Evolutionary conservation across 306 rosid genomes (phyloP).

Genomic region (Cucurbita ficifolia): DNA sequence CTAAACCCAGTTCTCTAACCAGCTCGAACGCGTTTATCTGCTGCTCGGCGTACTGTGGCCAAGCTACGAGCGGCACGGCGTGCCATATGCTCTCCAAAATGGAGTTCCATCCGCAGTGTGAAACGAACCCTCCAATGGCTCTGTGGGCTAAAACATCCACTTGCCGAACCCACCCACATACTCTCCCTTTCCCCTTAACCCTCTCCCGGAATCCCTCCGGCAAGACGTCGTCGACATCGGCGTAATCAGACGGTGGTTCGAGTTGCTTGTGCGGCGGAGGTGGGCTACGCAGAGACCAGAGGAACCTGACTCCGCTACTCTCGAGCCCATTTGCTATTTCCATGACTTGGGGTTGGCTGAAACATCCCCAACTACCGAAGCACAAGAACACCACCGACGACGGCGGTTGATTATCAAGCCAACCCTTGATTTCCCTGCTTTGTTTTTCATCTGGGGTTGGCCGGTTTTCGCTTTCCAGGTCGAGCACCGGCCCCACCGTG

Average conservation of each 20-base stretch:
- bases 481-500: constrained; percentile 41
- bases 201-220: constrained; percentile 11
- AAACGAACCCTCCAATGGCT: constrained; percentile 25
- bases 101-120: constrained; percentile 36
- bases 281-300: background rate
- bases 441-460: background rate
- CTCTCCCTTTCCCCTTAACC: constrained; percentile 11
- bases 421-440: background rate
- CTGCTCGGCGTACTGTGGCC: constrained; percentile 26
- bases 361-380: constrained; percentile 9
- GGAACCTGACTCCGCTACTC: background rate
- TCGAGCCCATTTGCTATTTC: background rate
- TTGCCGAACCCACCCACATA: constrained; percentile 26
- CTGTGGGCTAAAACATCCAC: constrained; percentile 10
- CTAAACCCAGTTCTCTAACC: constrained; percentile 20
- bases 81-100: constrained; percentile 18
- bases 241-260: constrained; percentile 3
- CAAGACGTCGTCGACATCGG: background rate
- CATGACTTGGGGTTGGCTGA: background rate
- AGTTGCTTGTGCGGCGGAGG: background rate
- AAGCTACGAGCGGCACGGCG: constrained; percentile 17
- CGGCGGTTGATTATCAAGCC: constrained; percentile 40
- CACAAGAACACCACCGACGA: constrained; percentile 52
- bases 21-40: constrained; percentile 19
- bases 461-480: background rate